phyloP scores from a whole-genome alignment of 371 early-diverging fungal species.

The Haplosporangium sp. region DNA sequence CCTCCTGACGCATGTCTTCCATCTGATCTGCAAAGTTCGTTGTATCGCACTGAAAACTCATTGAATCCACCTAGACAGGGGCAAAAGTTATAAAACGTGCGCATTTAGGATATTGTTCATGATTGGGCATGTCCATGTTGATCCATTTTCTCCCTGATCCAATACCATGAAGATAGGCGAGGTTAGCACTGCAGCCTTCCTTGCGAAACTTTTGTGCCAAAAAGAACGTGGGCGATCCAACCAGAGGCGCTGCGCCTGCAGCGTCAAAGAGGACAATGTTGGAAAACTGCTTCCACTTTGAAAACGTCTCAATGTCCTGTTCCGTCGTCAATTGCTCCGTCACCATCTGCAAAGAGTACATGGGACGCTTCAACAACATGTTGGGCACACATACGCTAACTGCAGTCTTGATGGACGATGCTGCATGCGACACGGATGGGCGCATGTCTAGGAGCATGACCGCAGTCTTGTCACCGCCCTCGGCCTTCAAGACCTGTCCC shows the following conservation, averaged over 20 bases:
- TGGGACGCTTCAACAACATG: slow-evolving; percentile 66
- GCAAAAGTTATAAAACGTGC: not conserved
- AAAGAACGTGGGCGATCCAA: slow-evolving; percentile 59
- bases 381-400: slow-evolving; percentile 69
- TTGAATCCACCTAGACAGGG: slow-evolving; percentile 31
- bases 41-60: slow-evolving; percentile 16
- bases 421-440: slow-evolving; percentile 64
- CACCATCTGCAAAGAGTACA: slow-evolving; percentile 65
- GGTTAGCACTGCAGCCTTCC: slow-evolving; percentile 56
- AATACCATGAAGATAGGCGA: slow-evolving; percentile 64
- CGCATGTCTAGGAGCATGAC: slow-evolving; percentile 67
- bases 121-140: not conserved
- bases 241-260: slow-evolving; percentile 54
- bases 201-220: slow-evolving; percentile 58
- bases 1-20: slow-evolving; percentile 4
- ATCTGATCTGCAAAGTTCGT: slow-evolving; percentile 25
- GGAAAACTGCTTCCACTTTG: slow-evolving; percentile 59
- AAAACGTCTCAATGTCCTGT: slow-evolving; percentile 55
- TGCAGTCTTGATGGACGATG: slow-evolving; percentile 59
- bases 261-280: slow-evolving; percentile 71
- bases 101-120: not conserved
- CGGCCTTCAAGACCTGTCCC: slow-evolving; percentile 11
- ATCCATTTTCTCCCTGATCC: not conserved
- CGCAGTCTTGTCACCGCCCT: slow-evolving; percentile 14
- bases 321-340: slow-evolving; percentile 66